Conservation (phyloP, 306 rosid genomes). For the Hippophae tibetana region DNA sequence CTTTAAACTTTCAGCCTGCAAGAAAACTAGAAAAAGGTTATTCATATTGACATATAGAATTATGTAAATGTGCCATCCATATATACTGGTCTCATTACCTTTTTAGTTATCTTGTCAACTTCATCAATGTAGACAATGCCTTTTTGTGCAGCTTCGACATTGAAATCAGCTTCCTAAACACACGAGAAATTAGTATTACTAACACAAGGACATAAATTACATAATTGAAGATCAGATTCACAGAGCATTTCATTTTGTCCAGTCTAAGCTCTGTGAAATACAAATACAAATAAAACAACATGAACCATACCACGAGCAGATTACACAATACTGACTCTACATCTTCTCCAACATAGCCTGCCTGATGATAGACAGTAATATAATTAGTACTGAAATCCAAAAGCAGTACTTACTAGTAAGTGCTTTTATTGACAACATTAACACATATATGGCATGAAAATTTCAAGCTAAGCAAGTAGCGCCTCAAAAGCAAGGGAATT, state of each 20-base stretch:
- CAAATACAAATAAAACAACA: constrained; percentile 5
- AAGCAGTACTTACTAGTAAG: not conserved
- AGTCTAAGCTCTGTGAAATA: constrained; percentile 1
- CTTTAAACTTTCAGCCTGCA: constrained; percentile 45
- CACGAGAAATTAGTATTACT: constrained; percentile 19
- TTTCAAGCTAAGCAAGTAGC: constrained; percentile 1
- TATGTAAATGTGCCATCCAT: not conserved
- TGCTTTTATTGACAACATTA: not conserved
- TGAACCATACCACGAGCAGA: constrained; percentile 41
- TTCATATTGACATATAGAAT: not conserved
- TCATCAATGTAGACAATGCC: constrained; percentile 70
- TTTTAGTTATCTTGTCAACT: constrained; percentile 67
- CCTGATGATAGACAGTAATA: constrained; percentile 26
- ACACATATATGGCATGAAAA: not conserved
- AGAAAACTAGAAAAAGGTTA: constrained; percentile 1
- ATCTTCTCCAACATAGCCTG: constrained; percentile 75
- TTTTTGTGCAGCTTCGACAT: constrained; percentile 60
- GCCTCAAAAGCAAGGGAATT: not conserved
- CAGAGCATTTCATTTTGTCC: not conserved
- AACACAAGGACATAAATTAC: not conserved
- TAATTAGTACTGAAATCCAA: constrained; percentile 2
- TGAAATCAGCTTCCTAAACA: constrained; percentile 59
- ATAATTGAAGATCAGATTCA: not conserved
- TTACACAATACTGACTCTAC: constrained; percentile 56
- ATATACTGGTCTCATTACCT: constrained; percentile 26